A percentile compares a stretch with the other conserved stretches of the same genome.
Evolutionary conservation across 2,329 filamentous ascomycete genomes (phyloP).

Genomic region (Pyrenochaeta sp.): DNA sequence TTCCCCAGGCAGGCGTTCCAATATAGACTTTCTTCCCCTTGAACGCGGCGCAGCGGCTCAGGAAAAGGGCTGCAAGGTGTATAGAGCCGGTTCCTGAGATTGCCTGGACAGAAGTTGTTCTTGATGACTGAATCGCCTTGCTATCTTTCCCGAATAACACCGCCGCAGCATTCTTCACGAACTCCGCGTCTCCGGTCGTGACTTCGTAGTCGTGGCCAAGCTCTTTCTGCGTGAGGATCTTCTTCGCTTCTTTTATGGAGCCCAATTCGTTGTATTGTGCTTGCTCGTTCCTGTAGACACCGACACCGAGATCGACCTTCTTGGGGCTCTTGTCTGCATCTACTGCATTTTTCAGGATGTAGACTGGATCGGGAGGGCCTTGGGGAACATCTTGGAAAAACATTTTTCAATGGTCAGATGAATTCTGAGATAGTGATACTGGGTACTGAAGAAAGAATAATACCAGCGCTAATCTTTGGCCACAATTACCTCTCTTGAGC

Average conservation of each 20-base stretch:
- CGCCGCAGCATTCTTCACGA: conserved; percentile 37
- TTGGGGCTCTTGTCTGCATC: conserved; percentile 37
- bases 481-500: neutral
- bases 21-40: conserved; percentile 39
- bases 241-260: conserved; percentile 28
- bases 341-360: conserved; percentile 41
- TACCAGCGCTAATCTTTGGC: neutral
- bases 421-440: neutral
- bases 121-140: conserved; percentile 3
- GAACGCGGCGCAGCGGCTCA: conserved; percentile 31
- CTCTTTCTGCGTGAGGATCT: conserved; percentile 17
- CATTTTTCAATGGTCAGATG: conserved; percentile 9
- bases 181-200: conserved; percentile 45
- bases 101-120: conserved; percentile 50
- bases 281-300: conserved; percentile 48
- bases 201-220: conserved; percentile 41
- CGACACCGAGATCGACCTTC: conserved; percentile 51
- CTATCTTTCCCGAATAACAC: conserved; percentile 43
- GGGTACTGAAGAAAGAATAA: neutral
- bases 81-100: conserved; percentile 52
- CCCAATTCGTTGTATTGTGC: conserved; percentile 45
- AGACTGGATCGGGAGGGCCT: conserved; percentile 46
- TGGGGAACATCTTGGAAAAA: conserved; percentile 33
- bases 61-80: conserved; percentile 47
- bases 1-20: conserved; percentile 46